Conservation (phyloP, 106 monocot genomes). For the Allium sativum region DNA sequence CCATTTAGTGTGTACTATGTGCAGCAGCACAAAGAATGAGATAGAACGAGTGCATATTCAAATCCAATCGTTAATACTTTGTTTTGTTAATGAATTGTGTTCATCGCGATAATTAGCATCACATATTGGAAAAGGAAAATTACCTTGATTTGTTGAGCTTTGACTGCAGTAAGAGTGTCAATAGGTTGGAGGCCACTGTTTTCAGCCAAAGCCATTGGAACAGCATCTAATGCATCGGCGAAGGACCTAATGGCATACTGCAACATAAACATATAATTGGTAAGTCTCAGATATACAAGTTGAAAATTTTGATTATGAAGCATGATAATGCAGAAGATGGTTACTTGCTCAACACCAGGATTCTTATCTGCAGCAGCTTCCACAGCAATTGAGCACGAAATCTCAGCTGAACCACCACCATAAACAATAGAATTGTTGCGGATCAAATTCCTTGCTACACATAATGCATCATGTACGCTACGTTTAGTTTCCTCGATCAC, state of each 20-base stretch:
- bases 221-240: constrained; percentile 75
- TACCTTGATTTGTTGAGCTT: constrained; percentile 93
- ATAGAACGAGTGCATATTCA: too few species aligned
- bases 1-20: too few species aligned
- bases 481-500: constrained; percentile 97
- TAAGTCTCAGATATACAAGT: background rate
- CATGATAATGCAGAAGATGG: constrained; percentile 5
- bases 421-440: constrained; percentile 97
- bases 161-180: constrained; percentile 79
- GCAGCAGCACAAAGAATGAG: too few species aligned
- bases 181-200: constrained; percentile 90
- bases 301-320: background rate
- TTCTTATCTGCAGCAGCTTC: constrained; percentile 78
- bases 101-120: too few species aligned
- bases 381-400: constrained; percentile 50
- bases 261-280: background rate
- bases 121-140: too few species aligned
- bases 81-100: too few species aligned
- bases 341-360: constrained; percentile 92
- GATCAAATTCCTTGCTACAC: constrained; percentile 91
- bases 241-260: constrained; percentile 96
- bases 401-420: constrained; percentile 38
- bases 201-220: constrained; percentile 92
- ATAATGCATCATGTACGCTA: constrained; percentile 88
- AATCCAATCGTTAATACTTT: too few species aligned